These are phyloP conservation scores for Nothophoma quercina DNA, from an alignment of 2,329 filamentous ascomycete species.

Conservation along the genomic window DNA sequence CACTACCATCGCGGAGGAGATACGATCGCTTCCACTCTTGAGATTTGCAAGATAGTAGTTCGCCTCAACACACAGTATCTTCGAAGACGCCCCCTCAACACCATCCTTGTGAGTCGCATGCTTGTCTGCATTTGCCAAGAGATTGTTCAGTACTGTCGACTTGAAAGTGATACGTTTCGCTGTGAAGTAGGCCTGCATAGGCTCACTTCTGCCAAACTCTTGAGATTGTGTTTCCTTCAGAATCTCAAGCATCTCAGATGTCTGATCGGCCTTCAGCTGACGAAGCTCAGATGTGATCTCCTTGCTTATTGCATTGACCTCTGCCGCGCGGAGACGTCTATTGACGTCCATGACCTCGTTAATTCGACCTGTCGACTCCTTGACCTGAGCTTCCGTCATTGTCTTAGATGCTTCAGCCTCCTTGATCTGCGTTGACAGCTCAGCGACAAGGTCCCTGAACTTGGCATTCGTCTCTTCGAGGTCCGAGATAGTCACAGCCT, in stretches of 20 bases:
- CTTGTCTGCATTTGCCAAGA: slow-evolving; percentile 51
- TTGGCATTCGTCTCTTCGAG: slow-evolving; percentile 88
- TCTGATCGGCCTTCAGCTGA: slow-evolving; percentile 87
- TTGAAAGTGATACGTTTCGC: slow-evolving; percentile 92
- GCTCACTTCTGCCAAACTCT: slow-evolving; percentile 73
- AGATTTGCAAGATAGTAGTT: slow-evolving; percentile 88
- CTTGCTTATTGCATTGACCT: slow-evolving; percentile 90
- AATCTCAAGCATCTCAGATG: slow-evolving; percentile 85
- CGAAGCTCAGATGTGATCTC: slow-evolving; percentile 90
- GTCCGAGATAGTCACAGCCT: slow-evolving; percentile 82
- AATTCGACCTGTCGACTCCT: slow-evolving; percentile 86
- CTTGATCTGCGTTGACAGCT: slow-evolving; percentile 83
- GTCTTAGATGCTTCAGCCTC: slow-evolving; percentile 92
- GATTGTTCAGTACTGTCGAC: slow-evolving; percentile 54
- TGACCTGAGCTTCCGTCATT: slow-evolving; percentile 90
- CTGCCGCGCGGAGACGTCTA: slow-evolving; percentile 88
- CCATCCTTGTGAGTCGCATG: slow-evolving; percentile 71
- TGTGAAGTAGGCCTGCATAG: slow-evolving; percentile 84
- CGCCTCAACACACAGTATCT: slow-evolving; percentile 69
- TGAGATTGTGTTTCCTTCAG: slow-evolving; percentile 62
- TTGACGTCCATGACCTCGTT: slow-evolving; percentile 97
- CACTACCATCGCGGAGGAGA: slow-evolving; percentile 79
- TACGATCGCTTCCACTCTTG: slow-evolving; percentile 80
- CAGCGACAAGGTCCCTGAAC: slow-evolving; percentile 88
- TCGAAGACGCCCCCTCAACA: slow-evolving; percentile 80